phyloP scores from a whole-genome alignment of 768 basidiomycete genomes.

The Fistulinella prunicolor region DNA sequence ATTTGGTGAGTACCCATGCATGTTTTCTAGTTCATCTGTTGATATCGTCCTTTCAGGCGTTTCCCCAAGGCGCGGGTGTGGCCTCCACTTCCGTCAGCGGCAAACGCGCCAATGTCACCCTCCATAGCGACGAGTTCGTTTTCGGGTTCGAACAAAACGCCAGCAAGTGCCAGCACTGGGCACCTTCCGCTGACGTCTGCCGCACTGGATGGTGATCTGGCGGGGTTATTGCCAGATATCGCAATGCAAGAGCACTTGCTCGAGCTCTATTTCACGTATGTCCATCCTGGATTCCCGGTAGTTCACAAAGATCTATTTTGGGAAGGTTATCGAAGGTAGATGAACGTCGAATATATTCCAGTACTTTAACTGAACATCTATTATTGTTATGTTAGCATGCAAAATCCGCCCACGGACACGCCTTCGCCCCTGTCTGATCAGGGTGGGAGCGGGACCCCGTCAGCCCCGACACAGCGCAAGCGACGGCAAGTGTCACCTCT shows the following conservation, averaged over 20 bases:
- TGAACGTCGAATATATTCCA: background rate
- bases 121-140: conserved; percentile 6
- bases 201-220: conserved; percentile 36
- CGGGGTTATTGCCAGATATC: conserved; percentile 50
- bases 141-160: conserved; percentile 6
- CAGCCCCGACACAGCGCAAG: conserved; percentile 40
- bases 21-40: conserved; percentile 10
- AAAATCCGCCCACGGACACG: conserved; percentile 27
- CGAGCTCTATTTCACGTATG: conserved; percentile 75
- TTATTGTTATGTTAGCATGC: conserved; percentile 17
- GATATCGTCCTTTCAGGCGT: conserved; percentile 45
- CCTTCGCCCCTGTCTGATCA: conserved; percentile 30
- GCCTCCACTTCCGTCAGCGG: conserved; percentile 54
- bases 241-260: conserved; percentile 66
- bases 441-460: conserved; percentile 15
- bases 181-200: conserved; percentile 22
- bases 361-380: background rate
- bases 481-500: conserved; percentile 56
- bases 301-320: conserved; percentile 69
- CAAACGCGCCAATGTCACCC: conserved; percentile 19
- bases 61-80: conserved; percentile 90
- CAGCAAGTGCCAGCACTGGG: conserved; percentile 3
- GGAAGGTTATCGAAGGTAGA: conserved; percentile 50
- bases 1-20: conserved; percentile 52
- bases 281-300: conserved; percentile 77